These are phyloP conservation scores for Peronospora tabacina DNA, from an alignment of 352 stramenopile species.

Conservation along the genomic window DNA sequence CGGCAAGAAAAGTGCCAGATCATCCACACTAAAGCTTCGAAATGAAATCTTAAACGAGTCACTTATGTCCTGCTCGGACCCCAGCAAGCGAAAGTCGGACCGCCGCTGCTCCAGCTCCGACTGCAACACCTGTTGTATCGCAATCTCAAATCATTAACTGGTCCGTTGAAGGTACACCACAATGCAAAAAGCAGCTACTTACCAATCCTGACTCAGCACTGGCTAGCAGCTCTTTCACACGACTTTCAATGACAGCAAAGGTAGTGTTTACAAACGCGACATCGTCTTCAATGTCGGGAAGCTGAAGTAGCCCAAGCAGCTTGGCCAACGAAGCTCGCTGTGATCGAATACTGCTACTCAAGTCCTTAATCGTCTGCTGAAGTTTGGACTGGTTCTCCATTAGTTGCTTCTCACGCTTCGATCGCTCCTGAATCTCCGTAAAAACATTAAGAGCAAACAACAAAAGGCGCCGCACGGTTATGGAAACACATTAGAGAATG, in stretches of 20 bases:
- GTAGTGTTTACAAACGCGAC: conserved; percentile 37
- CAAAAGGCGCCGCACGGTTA: conserved; percentile 36
- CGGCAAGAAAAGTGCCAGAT: conserved; percentile 77
- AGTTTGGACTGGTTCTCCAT: conserved; percentile 61
- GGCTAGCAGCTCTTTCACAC: conserved; percentile 49
- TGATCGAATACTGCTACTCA: conserved; percentile 43
- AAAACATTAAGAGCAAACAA: conserved; percentile 21
- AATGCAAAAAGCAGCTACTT: background rate
- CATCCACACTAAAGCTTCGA: conserved; percentile 71
- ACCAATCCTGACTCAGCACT: conserved; percentile 60
- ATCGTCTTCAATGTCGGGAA: conserved; percentile 29
- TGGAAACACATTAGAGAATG: conserved; percentile 31
- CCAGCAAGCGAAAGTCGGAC: conserved; percentile 54
- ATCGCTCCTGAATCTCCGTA: conserved; percentile 78
- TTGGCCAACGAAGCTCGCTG: conserved; percentile 51
- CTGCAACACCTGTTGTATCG: conserved; percentile 32
- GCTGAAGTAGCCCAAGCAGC: conserved; percentile 47
- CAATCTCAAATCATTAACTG: conserved; percentile 4
- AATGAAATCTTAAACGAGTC: conserved; percentile 86
- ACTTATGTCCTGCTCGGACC: conserved; percentile 46
- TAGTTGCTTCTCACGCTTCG: conserved; percentile 48
- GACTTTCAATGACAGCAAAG: conserved; percentile 43
- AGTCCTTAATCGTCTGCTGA: conserved; percentile 50
- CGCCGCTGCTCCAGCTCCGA: conserved; percentile 47
- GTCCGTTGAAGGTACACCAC: background rate